Evolutionary conservation across 2,329 filamentous ascomycete species (phyloP).

Genomic region (Alternaria hordeiaustralica): DNA sequence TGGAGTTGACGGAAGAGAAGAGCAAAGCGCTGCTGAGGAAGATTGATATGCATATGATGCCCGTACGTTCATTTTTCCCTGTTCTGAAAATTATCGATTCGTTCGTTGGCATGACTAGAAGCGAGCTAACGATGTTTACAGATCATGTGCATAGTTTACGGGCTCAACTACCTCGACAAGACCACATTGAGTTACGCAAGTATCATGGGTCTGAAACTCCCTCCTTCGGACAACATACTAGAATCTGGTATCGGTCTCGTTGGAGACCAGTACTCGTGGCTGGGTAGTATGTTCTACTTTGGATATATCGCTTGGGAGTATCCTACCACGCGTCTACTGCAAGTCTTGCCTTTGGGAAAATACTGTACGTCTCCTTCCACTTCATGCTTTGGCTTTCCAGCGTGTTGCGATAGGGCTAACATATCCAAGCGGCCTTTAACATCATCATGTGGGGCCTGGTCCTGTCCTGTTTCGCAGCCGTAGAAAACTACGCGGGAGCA

Average conservation of each 20-base stretch:
- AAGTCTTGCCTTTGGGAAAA: constrained; percentile 69
- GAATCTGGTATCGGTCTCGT: constrained; percentile 53
- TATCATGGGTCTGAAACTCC: constrained; percentile 56
- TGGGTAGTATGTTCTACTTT: constrained; percentile 60
- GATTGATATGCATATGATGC: constrained; percentile 69
- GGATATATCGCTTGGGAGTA: constrained; percentile 68
- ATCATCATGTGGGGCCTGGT: constrained; percentile 69
- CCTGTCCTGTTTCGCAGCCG: constrained; percentile 68
- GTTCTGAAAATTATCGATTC: neutral
- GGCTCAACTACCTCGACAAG: constrained; percentile 69
- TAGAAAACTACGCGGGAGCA: constrained; percentile 65
- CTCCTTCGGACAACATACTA: constrained; percentile 35
- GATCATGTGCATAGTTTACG: constrained; percentile 64
- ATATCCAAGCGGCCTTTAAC: constrained; percentile 58
- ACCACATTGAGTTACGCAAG: constrained; percentile 61
- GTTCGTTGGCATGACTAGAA: neutral
- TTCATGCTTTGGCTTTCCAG: neutral
- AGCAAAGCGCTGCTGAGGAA: constrained; percentile 65
- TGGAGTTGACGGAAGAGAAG: constrained; percentile 62
- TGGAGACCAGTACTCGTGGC: constrained; percentile 61
- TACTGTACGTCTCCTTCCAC: constrained; percentile 52
- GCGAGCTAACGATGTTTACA: constrained; percentile 20
- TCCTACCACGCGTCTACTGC: constrained; percentile 69
- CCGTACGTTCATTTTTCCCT: constrained; percentile 37
- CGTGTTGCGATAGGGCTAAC: neutral